A percentile compares a stretch with the other conserved stretches of the same genome.
Conservation (phyloP, 2,329 filamentous ascomycete species). For the Calonectria honghensis region DNA sequence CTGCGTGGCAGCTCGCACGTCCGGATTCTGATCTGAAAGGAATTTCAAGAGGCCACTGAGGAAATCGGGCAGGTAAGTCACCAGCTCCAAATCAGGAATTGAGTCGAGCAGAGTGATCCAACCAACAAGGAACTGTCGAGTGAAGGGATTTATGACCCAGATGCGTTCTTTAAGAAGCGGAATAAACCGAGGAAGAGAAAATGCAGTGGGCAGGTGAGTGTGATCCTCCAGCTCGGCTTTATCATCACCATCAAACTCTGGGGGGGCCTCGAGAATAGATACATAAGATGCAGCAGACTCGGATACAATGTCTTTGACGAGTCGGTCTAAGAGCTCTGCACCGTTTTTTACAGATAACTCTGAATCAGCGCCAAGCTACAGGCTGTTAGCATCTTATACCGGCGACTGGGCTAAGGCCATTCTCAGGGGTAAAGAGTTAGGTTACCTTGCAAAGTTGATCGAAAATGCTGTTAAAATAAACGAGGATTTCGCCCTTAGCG, state of each 20-base stretch:
- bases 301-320: conserved; percentile 97
- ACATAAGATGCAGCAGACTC: conserved; percentile 97
- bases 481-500: conserved; percentile 95
- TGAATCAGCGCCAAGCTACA: conserved; percentile 92
- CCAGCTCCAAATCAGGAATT: conserved; percentile 96
- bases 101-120: conserved; percentile 97
- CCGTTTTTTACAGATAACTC: conserved; percentile 99
- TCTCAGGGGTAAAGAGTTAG: neutral
- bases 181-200: conserved; percentile 93
- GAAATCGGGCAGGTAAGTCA: conserved; percentile 94
- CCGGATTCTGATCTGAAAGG: conserved; percentile 90
- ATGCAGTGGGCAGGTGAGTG: conserved; percentile 83
- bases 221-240: conserved; percentile 66
- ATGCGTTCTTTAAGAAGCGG: conserved; percentile 96
- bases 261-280: conserved; percentile 83
- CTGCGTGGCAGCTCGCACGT: conserved; percentile 96
- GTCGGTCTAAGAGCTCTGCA: conserved; percentile 92
- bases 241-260: conserved; percentile 67
- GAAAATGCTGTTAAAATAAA: conserved; percentile 99
- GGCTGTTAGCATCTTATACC: conserved; percentile 13
- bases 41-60: conserved; percentile 93
- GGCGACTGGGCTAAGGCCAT: neutral
- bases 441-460: conserved; percentile 95
- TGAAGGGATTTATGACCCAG: conserved; percentile 95
- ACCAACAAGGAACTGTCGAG: conserved; percentile 93